Base-by-base conservation (phyloP, 345 rosid species). In the Murraya paniculata region DNA sequence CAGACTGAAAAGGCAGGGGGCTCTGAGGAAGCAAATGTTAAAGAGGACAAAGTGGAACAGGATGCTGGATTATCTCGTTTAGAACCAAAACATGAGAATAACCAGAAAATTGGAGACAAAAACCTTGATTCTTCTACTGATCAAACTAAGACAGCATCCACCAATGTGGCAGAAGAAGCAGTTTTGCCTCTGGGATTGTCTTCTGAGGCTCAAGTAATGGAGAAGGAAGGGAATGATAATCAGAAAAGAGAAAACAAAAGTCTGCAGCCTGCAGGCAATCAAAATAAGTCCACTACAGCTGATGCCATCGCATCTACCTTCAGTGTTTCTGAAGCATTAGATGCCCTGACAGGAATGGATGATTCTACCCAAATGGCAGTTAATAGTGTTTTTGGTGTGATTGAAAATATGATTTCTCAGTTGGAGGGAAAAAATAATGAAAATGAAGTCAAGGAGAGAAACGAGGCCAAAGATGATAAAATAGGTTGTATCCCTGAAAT, bases 291-390 rank as follows among this genome's bases (percentile, higher is more conserved):
- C 19, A 69, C 77, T 48, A 11, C 67, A 45, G 24, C 89, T 65
- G 90, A 83, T 82, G 78, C 90, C 68, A 80, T 19, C 69, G 75
- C 79, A 62, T 64, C 90, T 41, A 19, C 87, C 62, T 91, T 93
- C 78, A 85, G 80, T 79, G 95, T 92, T 77, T 84, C 88, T 57
- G 88, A 91, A 83, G 98, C 99, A 78, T 84, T 95, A 36, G 96
- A 92, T 86, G 94, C 99, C 75, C 84, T 92, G 76, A 85, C 98
- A 41, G 98, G 94, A 79, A 90, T 95, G 83, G 97, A 95, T 88
- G 98, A 95, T 86, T 89, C 98, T 76, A 93, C 98, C 45, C 99
- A 93, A 83, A 90, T 92, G 73, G 99, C 99, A 78, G 98, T 95
- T 76, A 95, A 96, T 74, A 96, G 91, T 81, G 98, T 93, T 79